Conservation (phyloP, 2,329 filamentous ascomycete genomes). For the Phyllosticta citribraziliensis region DNA sequence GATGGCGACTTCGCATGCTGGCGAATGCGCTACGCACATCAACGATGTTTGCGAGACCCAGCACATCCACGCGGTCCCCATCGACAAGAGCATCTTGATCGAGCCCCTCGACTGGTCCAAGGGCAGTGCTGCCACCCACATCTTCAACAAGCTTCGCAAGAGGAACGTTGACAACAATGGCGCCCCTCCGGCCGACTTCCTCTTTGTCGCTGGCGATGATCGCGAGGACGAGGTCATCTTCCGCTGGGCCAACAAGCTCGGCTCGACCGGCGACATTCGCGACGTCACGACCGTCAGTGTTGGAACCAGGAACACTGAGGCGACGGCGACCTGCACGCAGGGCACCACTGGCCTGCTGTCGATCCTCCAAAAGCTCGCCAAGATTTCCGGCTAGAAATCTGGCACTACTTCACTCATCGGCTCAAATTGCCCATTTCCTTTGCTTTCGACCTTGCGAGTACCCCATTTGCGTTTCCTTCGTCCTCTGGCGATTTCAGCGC, state of each 20-base stretch:
- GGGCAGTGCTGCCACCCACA: conserved; percentile 65
- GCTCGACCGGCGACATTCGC: conserved; percentile 35
- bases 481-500: not conserved
- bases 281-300: conserved; percentile 79
- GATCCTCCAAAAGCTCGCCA: conserved; percentile 43
- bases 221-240: conserved; percentile 92
- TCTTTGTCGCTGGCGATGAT: conserved; percentile 83
- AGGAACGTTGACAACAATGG: conserved; percentile 11
- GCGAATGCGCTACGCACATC: conserved; percentile 87
- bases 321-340: conserved; percentile 74
- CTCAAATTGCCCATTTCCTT: not conserved
- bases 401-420: not conserved
- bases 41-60: conserved; percentile 85
- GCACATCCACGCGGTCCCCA: conserved; percentile 70
- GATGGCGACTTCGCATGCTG: conserved; percentile 66
- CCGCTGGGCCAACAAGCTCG: conserved; percentile 79
- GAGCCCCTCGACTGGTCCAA: conserved; percentile 85
- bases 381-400: conserved; percentile 1
- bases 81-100: conserved; percentile 72
- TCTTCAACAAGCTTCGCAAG: conserved; percentile 45
- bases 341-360: conserved; percentile 72
- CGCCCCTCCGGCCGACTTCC: conserved; percentile 58
- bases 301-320: conserved; percentile 80
- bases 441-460: not conserved
- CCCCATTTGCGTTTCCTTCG: conserved; percentile 1